A percentile compares a stretch with the other conserved stretches of the same genome.
These are phyloP conservation scores for Talaromyces trachyspermus DNA, from an alignment of 495 filamentous ascomycete genomes.

Conservation along the genomic window DNA sequence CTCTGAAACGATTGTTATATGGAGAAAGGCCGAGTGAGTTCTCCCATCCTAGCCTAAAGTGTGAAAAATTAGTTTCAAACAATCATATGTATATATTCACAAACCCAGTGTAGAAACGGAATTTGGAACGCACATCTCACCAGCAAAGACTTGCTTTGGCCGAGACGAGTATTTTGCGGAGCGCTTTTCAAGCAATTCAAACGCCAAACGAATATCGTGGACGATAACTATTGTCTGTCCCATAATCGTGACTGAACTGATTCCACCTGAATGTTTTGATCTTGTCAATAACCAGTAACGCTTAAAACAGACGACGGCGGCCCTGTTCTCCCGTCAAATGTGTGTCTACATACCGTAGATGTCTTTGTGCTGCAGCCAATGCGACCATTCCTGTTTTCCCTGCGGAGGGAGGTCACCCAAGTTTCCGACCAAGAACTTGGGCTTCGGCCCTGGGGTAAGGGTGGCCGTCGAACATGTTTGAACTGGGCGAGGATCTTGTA, in stretches of 20 bases:
- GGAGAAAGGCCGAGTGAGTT: constrained; percentile 24
- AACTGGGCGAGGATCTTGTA: constrained; percentile 4
- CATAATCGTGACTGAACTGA: constrained; percentile 45
- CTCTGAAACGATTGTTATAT: constrained; percentile 30
- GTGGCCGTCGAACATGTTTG: constrained; percentile 5
- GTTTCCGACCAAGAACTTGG: constrained; percentile 39
- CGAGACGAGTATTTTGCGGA: constrained; percentile 37
- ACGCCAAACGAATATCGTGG: constrained; percentile 32
- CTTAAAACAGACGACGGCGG: too few species aligned
- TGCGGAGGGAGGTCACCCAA: constrained; percentile 33
- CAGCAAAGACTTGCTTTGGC: constrained; percentile 25
- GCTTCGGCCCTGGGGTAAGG: constrained; percentile 42
- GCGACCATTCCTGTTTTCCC: constrained; percentile 32
- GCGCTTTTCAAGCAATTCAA: constrained; percentile 41
- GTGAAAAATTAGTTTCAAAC: background rate
- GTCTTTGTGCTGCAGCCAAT: constrained; percentile 47
- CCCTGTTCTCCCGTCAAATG: too few species aligned
- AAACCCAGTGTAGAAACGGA: background rate
- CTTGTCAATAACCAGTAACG: background rate
- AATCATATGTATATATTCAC: background rate
- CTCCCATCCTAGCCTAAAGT: constrained; percentile 26
- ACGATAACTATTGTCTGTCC: constrained; percentile 43
- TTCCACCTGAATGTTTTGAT: constrained; percentile 23
- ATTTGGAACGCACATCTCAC: constrained; percentile 30
- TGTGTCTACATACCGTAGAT: constrained; percentile 35